These are phyloP conservation scores for Chloris gayana DNA, from an alignment of 176 grass and related monocot genomes.

Conservation along the genomic window DNA sequence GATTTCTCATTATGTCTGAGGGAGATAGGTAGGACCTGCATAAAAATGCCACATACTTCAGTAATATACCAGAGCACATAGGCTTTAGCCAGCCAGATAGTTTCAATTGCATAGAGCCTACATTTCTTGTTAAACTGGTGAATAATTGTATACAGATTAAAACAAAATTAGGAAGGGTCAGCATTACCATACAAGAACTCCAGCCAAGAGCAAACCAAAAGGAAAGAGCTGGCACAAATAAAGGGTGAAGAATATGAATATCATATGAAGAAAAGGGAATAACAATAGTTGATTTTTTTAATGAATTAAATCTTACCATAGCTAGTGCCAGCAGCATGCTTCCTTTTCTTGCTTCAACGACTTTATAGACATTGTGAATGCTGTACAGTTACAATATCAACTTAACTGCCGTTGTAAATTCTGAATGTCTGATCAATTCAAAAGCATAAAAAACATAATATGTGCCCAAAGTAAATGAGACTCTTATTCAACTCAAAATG, in stretches of 20 bases:
- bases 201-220: constrained; percentile 81
- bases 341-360: constrained; percentile 87
- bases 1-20: constrained; percentile 86
- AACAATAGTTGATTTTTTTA: not conserved
- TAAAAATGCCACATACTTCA: constrained; percentile 34
- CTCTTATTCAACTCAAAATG: constrained; percentile 13
- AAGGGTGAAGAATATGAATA: constrained; percentile 24
- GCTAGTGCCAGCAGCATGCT: constrained; percentile 88
- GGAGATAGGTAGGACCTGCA: constrained; percentile 86
- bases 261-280: constrained; percentile 21
- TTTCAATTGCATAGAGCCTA: not conserved
- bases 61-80: not conserved
- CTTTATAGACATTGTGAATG: constrained; percentile 88
- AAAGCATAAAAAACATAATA: not conserved
- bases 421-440: not conserved
- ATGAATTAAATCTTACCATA: constrained; percentile 65
- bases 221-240: constrained; percentile 73
- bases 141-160: constrained; percentile 13
- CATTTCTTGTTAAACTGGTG: not conserved
- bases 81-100: not conserved
- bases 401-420: constrained; percentile 1
- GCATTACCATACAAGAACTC: constrained; percentile 85
- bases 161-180: constrained; percentile 2
- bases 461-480: not conserved
- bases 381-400: constrained; percentile 50